phyloP scores from a whole-genome alignment of 805 yeast genomes.

The Candida ovalis region DNA sequence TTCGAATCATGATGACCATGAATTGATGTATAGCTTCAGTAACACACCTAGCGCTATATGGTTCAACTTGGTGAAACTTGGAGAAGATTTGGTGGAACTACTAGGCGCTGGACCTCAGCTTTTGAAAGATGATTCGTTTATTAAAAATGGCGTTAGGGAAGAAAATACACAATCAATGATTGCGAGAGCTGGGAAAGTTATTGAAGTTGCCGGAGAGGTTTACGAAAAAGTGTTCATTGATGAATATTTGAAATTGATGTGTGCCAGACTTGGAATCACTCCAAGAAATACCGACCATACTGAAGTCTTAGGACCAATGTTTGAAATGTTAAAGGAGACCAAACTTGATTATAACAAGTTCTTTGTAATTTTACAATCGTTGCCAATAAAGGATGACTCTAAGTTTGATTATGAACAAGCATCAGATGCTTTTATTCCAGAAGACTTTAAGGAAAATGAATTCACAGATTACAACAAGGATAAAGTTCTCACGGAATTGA shows the following conservation, averaged over 20 bases:
- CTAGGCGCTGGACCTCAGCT: constrained; percentile 65
- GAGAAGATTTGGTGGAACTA: constrained; percentile 77
- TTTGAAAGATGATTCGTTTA: constrained; percentile 40
- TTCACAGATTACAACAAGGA: constrained; percentile 28
- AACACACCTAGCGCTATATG: constrained; percentile 84
- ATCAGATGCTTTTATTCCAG: constrained; percentile 27
- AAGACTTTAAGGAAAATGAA: constrained; percentile 23
- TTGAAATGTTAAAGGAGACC: constrained; percentile 56
- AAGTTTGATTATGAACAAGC: constrained; percentile 29
- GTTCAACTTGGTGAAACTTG: constrained; percentile 88
- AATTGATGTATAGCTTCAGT: constrained; percentile 68
- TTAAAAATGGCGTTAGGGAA: constrained; percentile 40
- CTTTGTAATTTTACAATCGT: constrained; percentile 58
- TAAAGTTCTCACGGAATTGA: constrained; percentile 39
- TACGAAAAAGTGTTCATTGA: constrained; percentile 61
- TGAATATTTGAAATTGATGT: constrained; percentile 54
- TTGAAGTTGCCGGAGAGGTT: constrained; percentile 59
- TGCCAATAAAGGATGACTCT: constrained; percentile 30
- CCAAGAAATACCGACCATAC: constrained; percentile 38
- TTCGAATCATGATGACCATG: constrained; percentile 84
- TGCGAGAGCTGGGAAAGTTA: constrained; percentile 59
- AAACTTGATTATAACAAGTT: constrained; percentile 78
- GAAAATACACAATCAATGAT: constrained; percentile 50
- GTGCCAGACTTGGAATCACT: constrained; percentile 65
- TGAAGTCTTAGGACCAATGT: constrained; percentile 52